Conservation (phyloP, 305 asterid species). For the Fraxinus sp. region DNA sequence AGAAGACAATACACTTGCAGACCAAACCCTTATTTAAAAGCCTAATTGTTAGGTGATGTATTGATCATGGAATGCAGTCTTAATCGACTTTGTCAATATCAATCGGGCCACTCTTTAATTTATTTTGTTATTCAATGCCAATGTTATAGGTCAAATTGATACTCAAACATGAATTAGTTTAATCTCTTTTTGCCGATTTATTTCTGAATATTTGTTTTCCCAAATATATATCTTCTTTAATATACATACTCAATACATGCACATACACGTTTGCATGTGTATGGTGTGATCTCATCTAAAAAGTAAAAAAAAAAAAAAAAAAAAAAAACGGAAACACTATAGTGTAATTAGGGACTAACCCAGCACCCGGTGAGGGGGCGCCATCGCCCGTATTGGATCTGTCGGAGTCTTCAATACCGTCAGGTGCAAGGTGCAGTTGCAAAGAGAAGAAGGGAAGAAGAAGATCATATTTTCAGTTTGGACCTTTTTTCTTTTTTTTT, state of each 20-base stretch:
- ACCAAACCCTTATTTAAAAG: background rate
- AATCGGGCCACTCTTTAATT: background rate
- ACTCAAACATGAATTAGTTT: background rate
- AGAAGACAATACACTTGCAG: background rate
- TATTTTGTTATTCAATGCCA: background rate
- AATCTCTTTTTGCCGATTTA: background rate
- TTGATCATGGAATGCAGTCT: background rate
- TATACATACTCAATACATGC: background rate
- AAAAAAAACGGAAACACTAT: background rate
- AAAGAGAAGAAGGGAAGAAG: too few species aligned
- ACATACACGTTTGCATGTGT: background rate
- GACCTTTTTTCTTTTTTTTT: too few species aligned
- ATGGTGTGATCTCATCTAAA: background rate
- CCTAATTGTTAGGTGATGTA: background rate
- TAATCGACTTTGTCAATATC: background rate
- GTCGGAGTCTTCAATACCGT: too few species aligned
- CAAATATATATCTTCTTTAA: background rate
- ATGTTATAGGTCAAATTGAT: background rate
- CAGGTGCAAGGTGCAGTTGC: too few species aligned
- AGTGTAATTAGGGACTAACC: too few species aligned
- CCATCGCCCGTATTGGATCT: too few species aligned
- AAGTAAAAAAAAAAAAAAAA: background rate
- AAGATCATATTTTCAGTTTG: too few species aligned
- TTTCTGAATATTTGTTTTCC: background rate
- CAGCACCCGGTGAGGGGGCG: too few species aligned